These are phyloP conservation scores for Limonomyces culmigenus DNA, from an alignment of 1,284 basidiomycete species.

Conservation along the genomic window DNA sequence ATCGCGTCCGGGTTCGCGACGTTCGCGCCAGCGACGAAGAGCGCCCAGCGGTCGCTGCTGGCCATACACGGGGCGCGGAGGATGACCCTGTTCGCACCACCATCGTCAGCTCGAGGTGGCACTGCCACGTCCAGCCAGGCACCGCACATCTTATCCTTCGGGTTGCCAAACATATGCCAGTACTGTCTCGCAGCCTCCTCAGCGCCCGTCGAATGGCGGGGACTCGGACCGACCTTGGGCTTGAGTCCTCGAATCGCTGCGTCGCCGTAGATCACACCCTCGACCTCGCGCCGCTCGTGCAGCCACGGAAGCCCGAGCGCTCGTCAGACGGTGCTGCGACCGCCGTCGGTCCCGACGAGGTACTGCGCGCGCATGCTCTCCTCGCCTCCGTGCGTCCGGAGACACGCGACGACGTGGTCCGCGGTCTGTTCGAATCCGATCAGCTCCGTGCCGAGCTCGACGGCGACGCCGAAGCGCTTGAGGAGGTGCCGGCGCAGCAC, in stretches of 20 bases:
- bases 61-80: background rate
- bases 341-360: slow-evolving; percentile 2
- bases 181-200: background rate
- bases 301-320: background rate
- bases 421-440: slow-evolving; percentile 10
- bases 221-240: background rate
- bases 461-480: slow-evolving; percentile 8
- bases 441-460: slow-evolving; percentile 17
- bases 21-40: background rate
- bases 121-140: too few species aligned
- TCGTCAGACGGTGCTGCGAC: background rate
- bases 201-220: background rate
- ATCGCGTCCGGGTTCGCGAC: background rate
- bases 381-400: slow-evolving; percentile 2
- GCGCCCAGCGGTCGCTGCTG: background rate
- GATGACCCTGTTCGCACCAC: too few species aligned
- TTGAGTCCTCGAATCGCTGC: background rate
- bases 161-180: background rate
- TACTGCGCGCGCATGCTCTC: background rate
- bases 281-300: background rate
- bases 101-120: too few species aligned
- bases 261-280: background rate
- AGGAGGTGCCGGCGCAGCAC: slow-evolving; percentile 15
- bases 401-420: slow-evolving; percentile 9
- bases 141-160: background rate